These are phyloP conservation scores for Paracamarosporium sp. DNA, from an alignment of 2,329 filamentous ascomycete genomes.

Conservation along the genomic window DNA sequence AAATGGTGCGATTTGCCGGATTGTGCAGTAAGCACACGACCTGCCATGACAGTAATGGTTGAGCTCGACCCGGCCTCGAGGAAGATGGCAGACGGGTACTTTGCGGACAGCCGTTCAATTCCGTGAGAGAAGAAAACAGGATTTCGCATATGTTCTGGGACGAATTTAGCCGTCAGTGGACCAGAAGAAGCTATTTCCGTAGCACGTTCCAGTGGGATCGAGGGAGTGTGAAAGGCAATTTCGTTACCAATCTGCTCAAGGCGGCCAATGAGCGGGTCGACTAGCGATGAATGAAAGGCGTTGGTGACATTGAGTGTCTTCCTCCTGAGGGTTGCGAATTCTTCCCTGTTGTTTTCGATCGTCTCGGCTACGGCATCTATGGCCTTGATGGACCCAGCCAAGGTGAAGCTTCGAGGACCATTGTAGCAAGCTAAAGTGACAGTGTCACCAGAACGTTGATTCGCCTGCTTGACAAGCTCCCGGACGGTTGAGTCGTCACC, in stretches of 20 bases:
- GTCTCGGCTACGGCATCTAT: no score
- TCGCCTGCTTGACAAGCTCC: background rate
- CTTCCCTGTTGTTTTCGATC: slow-evolving; percentile 12
- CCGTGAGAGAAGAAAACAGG: background rate
- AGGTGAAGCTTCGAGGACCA: slow-evolving; percentile 45
- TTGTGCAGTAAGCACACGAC: background rate
- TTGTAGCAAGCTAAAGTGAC: slow-evolving; percentile 52
- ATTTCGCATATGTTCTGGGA: slow-evolving; percentile 6
- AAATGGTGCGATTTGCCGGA: background rate
- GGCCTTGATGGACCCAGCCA: slow-evolving; percentile 46
- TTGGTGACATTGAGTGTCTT: slow-evolving; percentile 32
- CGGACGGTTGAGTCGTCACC: background rate
- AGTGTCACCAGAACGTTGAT: background rate
- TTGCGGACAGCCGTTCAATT: background rate
- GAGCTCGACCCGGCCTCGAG: slow-evolving; percentile 5
- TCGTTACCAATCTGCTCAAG: slow-evolving; percentile 23
- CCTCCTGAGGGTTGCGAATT: slow-evolving; percentile 12
- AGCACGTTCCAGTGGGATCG: background rate
- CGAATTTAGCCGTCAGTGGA: background rate
- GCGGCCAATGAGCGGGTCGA: slow-evolving; percentile 31
- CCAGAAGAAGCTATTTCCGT: background rate
- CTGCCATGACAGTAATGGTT: slow-evolving; percentile 9
- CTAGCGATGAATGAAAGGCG: slow-evolving; percentile 38
- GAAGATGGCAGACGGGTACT: slow-evolving; percentile 8
- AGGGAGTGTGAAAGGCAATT: background rate